Evolutionary conservation across 176 grass and related monocot genomes (phyloP).

Genomic region (Oryza meridionalis): DNA sequence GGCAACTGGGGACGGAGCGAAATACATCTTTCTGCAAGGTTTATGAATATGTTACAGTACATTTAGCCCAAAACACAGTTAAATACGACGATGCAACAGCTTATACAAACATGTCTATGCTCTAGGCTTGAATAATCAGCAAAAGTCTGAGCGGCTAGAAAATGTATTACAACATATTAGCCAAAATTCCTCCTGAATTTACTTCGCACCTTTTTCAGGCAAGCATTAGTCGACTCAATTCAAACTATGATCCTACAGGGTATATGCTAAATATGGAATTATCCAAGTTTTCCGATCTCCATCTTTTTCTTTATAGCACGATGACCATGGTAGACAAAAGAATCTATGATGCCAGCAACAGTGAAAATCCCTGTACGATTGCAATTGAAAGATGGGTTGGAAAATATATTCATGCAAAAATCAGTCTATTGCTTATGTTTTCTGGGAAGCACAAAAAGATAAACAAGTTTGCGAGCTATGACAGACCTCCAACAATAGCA

Average conservation of each 20-base stretch:
- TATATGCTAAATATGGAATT: constrained; percentile 18
- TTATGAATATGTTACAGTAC: not conserved
- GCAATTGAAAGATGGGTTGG: not conserved
- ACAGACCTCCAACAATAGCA: constrained; percentile 91
- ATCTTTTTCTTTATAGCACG: constrained; percentile 97
- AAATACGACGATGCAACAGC: not conserved
- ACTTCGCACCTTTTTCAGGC: constrained; percentile 4
- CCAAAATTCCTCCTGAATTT: constrained; percentile 46
- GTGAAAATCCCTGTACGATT: constrained; percentile 75
- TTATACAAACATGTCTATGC: not conserved
- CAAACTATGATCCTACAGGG: constrained; percentile 26
- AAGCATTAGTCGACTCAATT: constrained; percentile 19
- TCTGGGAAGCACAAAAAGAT: not conserved
- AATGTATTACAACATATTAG: not conserved
- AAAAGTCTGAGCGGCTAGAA: not conserved
- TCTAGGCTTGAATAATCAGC: constrained; percentile 27
- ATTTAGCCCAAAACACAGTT: constrained; percentile 14
- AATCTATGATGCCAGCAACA: constrained; percentile 88
- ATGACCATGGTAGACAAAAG: constrained; percentile 93
- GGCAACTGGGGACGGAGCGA: not conserved
- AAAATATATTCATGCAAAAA: not conserved
- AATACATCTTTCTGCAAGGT: not conserved
- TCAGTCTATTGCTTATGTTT: not conserved
- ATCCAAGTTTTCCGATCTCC: constrained; percentile 82
- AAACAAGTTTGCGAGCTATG: not conserved